Conservation (phyloP, 306 rosid species). For the Benincasa hispida region DNA sequence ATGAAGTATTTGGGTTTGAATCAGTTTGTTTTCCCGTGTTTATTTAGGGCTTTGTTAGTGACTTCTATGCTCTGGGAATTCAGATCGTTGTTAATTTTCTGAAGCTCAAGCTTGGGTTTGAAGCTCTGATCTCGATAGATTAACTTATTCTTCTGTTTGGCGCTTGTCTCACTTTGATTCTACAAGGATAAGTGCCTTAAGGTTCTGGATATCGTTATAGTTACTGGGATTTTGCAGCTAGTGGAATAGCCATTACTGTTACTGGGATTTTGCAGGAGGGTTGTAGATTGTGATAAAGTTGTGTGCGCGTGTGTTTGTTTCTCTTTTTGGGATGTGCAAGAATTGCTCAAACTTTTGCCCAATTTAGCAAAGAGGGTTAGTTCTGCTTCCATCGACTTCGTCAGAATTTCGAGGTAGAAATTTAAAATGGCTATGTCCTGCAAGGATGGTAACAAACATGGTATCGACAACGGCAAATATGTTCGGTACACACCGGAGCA, state of each 20-base stretch:
- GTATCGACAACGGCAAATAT: constrained; percentile 76
- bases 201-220: constrained; percentile 14
- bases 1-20: constrained; percentile 9
- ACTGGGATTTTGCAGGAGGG: background rate
- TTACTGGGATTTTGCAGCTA: background rate
- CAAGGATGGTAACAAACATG: constrained; percentile 80
- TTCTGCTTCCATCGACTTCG: constrained; percentile 12
- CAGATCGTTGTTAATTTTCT: constrained; percentile 34
- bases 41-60: background rate
- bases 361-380: background rate
- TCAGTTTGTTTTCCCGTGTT: background rate
- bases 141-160: constrained; percentile 33
- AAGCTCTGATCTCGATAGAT: constrained; percentile 49
- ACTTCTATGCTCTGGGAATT: constrained; percentile 3
- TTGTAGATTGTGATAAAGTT: background rate
- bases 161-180: constrained; percentile 17
- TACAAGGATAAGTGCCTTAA: constrained; percentile 21
- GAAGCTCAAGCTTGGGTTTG: constrained; percentile 10
- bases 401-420: constrained; percentile 7
- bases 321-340: constrained; percentile 3
- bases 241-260: background rate
- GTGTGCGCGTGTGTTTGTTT: background rate
- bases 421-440: constrained; percentile 75
- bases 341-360: constrained; percentile 1
- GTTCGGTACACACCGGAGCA: constrained; percentile 99